These are phyloP conservation scores for Geranium brycei DNA, from an alignment of 345 rosid genomes.

Conservation along the genomic window DNA sequence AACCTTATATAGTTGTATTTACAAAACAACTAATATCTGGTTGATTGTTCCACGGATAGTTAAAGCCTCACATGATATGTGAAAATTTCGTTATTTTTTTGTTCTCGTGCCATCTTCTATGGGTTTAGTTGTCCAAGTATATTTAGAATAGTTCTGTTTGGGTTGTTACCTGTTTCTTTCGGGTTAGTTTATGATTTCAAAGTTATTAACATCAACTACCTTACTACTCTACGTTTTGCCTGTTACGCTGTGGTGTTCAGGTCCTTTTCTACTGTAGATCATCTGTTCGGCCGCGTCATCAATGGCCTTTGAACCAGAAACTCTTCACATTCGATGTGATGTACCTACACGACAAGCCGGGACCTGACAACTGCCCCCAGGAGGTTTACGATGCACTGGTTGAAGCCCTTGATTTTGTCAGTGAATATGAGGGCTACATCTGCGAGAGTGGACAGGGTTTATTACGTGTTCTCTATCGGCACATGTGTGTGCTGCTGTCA, in stretches of 20 bases:
- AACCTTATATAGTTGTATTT: not conserved
- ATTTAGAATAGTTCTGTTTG: too few species aligned
- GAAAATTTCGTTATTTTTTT: too few species aligned
- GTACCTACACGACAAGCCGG: constrained; percentile 86
- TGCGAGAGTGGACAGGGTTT: constrained; percentile 70
- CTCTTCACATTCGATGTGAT: constrained; percentile 80
- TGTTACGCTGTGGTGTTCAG: constrained; percentile 1
- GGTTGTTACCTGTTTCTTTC: not conserved
- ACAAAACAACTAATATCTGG: too few species aligned
- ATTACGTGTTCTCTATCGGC: constrained; percentile 48
- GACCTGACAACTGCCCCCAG: constrained; percentile 84
- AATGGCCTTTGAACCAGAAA: constrained; percentile 65
- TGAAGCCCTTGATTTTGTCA: constrained; percentile 63
- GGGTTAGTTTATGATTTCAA: not conserved
- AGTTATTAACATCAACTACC: too few species aligned
- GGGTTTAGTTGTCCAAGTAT: too few species aligned
- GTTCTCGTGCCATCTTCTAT: too few species aligned
- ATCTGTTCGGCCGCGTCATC: constrained; percentile 52
- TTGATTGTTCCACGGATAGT: too few species aligned
- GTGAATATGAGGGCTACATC: constrained; percentile 80
- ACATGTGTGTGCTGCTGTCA: constrained; percentile 48
- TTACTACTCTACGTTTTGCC: too few species aligned
- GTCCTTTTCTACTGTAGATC: constrained; percentile 63
- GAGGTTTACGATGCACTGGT: constrained; percentile 66
- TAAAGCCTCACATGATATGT: too few species aligned